These are phyloP conservation scores for Saturnispora ahearnii DNA, from an alignment of 805 yeast species.

Conservation along the genomic window DNA sequence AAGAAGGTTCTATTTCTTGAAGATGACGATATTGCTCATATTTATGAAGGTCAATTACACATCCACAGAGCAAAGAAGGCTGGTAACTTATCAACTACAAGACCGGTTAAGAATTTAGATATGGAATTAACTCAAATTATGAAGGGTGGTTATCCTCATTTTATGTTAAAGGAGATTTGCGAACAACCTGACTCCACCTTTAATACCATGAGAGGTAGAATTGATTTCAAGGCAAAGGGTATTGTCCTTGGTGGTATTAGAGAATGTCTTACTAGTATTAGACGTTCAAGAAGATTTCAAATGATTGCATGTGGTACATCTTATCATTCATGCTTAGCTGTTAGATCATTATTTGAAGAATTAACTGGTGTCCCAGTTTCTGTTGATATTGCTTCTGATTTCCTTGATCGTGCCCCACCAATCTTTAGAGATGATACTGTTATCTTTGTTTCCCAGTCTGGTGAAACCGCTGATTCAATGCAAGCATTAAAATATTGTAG, in stretches of 20 bases:
- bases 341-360: constrained; percentile 93
- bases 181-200: constrained; percentile 98
- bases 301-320: constrained; percentile 99
- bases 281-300: constrained; percentile 89
- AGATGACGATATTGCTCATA: constrained; percentile 98
- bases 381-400: constrained; percentile 90
- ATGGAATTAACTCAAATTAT: constrained; percentile 95
- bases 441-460: constrained; percentile 95
- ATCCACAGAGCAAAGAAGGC: constrained; percentile 91
- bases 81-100: constrained; percentile 82
- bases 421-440: constrained; percentile 97
- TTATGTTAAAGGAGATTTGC: constrained; percentile 97
- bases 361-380: constrained; percentile 89
- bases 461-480: constrained; percentile 98
- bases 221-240: constrained; percentile 72
- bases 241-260: constrained; percentile 88
- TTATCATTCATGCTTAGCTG: constrained; percentile 95
- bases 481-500: constrained; percentile 90
- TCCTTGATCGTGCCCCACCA: constrained; percentile 91
- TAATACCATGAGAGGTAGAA: constrained; percentile 98
- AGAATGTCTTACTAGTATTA: constrained; percentile 73
- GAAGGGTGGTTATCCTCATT: constrained; percentile 95
- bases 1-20: constrained; percentile 93
- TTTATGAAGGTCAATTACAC: constrained; percentile 95
- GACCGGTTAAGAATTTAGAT: constrained; percentile 94